Evolutionary conservation across 257 asterid species (phyloP), one percentile per base, ranked within the genome.

Genomic region (Penstemon barbatus): DNA sequence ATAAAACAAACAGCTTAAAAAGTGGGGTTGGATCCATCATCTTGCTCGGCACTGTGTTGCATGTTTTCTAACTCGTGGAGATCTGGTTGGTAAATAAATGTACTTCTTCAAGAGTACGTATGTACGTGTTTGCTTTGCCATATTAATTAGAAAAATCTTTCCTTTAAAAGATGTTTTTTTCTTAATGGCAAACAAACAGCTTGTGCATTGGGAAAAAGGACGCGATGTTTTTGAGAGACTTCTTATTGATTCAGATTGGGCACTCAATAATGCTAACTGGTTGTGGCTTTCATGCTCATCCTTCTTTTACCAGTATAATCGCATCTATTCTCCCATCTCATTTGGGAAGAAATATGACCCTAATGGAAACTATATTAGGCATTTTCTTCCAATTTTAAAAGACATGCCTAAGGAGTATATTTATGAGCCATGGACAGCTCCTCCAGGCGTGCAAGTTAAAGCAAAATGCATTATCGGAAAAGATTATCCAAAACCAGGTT

Each of bases 11-110:
- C 82, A 93, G 99, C 95, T 93, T 60, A 76, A 69, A 33, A 88
- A 88, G 63, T 93, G 97, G 96, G 99, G 99, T 25, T 93, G 99
- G 99, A 87, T 93, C 83, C 99, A 93, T 82, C 97, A 90, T 82
- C 99, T 93, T 74, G 99, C 97, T 54, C 83, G 97, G 43, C 99
- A 93, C 42, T 82, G 91, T 82, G 99, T 90, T 69, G 97, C 99
- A 43, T 93, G 99, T 77, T 93, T 93, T 72, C 72, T 93, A 44
- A 93, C 97, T 69, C 99, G 97, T 40, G 99, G 99, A 70, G 99
- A 93, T 80, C 75, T 93, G 97, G 99, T 90, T 25, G 33, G 33
- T 25, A 25, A 25, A 25, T 25, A 25, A 82, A 70, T 61, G 25
- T 6, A 61, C 46, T 58, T 70, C 72, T 50, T 19, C 18, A 41